phyloP scores from a whole-genome alignment of 2,329 filamentous ascomycete genomes.

The Colletotrichum sp. region DNA sequence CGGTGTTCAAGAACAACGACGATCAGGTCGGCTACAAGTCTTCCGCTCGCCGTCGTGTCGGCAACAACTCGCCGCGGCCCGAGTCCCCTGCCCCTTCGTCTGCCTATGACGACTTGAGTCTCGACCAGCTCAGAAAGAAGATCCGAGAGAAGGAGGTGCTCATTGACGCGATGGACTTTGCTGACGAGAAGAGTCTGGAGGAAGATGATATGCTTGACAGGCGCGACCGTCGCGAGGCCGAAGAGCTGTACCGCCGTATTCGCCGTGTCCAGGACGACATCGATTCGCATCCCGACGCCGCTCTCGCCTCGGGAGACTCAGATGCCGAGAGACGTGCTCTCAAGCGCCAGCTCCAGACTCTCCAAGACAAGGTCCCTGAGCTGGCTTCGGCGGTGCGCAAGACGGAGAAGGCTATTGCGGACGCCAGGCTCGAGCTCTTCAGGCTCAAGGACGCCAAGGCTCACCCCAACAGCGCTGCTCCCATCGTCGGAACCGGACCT shows the following conservation, averaged over 20 bases:
- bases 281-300: constrained; percentile 83
- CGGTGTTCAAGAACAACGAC: constrained; percentile 95
- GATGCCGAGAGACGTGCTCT: constrained; percentile 86
- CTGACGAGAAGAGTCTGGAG: constrained; percentile 86
- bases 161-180: constrained; percentile 94
- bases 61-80: constrained; percentile 79
- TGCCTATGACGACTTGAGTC: constrained; percentile 79
- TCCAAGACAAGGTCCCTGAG: constrained; percentile 89
- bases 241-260: constrained; percentile 92
- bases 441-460: constrained; percentile 92
- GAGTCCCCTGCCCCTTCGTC: constrained; percentile 72
- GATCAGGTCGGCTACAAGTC: constrained; percentile 92
- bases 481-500: constrained; percentile 90
- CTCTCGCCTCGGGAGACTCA: constrained; percentile 74
- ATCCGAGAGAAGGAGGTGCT: constrained; percentile 94
- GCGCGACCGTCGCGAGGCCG: constrained; percentile 87
- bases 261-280: constrained; percentile 93
- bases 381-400: constrained; percentile 90
- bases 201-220: constrained; percentile 93
- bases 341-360: constrained; percentile 85
- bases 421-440: constrained; percentile 91
- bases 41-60: constrained; percentile 86
- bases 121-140: constrained; percentile 91
- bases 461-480: constrained; percentile 78
- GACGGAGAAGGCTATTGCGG: constrained; percentile 90